These are phyloP conservation scores for Irpex sp. DNA, from an alignment of 1,284 basidiomycete genomes.

Conservation along the genomic window DNA sequence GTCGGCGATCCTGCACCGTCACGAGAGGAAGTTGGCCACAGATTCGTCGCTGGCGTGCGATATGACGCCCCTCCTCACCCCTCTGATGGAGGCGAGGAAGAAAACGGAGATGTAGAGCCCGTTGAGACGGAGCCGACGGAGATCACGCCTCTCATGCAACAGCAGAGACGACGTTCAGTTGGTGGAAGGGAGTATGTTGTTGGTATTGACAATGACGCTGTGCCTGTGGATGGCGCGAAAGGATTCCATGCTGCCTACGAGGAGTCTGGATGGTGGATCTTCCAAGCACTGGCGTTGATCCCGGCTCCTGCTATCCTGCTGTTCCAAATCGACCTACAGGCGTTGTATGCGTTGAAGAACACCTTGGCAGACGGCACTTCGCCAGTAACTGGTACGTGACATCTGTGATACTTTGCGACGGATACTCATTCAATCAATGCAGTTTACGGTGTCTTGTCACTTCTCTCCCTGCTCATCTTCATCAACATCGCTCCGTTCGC, in stretches of 20 bases:
- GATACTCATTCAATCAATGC: neutral
- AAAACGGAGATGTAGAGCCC: constrained; percentile 27
- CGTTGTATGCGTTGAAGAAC: constrained; percentile 50
- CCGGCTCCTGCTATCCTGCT: constrained; percentile 57
- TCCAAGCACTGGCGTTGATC: constrained; percentile 55
- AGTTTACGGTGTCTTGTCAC: constrained; percentile 50
- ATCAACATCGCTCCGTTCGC: constrained; percentile 61
- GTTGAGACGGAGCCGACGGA: constrained; percentile 41
- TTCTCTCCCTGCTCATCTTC: constrained; percentile 45
- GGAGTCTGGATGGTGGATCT: constrained; percentile 56
- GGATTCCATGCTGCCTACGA: constrained; percentile 6
- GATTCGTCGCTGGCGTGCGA: constrained; percentile 13
- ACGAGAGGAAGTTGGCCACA: constrained; percentile 4
- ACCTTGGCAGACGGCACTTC: constrained; percentile 61
- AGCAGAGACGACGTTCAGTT: constrained; percentile 21
- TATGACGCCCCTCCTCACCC: constrained; percentile 13
- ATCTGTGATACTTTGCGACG: neutral
- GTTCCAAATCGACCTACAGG: constrained; percentile 45
- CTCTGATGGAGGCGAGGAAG: constrained; percentile 10
- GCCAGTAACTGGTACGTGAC: constrained; percentile 39
- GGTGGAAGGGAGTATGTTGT: constrained; percentile 23
- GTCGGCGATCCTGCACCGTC: constrained; percentile 11
- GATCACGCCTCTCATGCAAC: constrained; percentile 47
- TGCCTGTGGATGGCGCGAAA: constrained; percentile 5
- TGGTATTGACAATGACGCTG: constrained; percentile 13